Conservation (phyloP, 768 basidiomycete species). For the Russula foetens region DNA sequence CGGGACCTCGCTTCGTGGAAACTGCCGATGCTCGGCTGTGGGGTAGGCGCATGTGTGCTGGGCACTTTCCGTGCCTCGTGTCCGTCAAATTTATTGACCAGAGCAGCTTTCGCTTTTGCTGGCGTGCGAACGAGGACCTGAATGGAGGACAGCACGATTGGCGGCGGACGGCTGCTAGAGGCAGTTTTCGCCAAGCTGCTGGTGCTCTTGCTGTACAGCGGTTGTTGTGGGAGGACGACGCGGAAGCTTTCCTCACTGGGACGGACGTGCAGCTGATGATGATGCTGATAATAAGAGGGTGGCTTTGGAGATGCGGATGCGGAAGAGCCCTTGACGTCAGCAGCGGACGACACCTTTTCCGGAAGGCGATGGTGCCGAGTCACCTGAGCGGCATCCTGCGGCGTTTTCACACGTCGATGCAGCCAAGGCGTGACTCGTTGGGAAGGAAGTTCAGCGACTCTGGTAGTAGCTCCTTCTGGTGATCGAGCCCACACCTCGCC, state of each 20-base stretch:
- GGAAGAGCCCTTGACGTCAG: not conserved
- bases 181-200: not conserved
- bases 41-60: not conserved
- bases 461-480: not conserved
- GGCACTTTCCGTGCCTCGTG: not conserved
- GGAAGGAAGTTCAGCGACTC: not conserved
- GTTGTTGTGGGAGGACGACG: not conserved
- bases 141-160: not conserved
- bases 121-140: not conserved
- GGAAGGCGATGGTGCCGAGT: not conserved
- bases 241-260: not conserved
- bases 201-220: no score
- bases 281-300: not conserved
- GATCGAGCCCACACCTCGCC: not conserved
- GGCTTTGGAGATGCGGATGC: no score
- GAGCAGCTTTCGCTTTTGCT: not conserved
- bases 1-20: not conserved
- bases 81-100: not conserved
- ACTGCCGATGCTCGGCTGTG: not conserved
- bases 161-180: not conserved
- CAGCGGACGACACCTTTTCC: not conserved
- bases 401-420: conserved; percentile 1
- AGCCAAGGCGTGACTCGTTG: conserved; percentile 14
- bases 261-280: not conserved
- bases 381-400: not conserved